A percentile compares a stretch with the other conserved stretches of the same genome.
Evolutionary conservation across 352 stramenopile species (phyloP).

Genomic region (Aphanomyces stellatus): DNA sequence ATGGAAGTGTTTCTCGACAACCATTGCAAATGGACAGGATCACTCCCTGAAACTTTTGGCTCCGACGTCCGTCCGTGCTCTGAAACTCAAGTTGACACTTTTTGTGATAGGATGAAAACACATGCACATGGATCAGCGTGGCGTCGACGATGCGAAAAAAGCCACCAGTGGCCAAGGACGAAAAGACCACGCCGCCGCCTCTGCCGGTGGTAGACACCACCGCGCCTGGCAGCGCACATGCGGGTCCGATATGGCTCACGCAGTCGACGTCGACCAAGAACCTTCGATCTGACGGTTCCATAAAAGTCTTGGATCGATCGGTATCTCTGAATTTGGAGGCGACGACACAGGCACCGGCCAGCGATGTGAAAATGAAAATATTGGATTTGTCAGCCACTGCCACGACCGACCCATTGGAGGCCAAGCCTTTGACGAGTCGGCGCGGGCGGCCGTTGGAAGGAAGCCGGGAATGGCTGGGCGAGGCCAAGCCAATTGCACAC

Average conservation of each 20-base stretch:
- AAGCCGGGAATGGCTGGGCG: background rate
- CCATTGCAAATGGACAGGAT: conserved; percentile 66
- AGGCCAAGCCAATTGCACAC: no score
- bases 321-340: no score
- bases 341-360: no score
- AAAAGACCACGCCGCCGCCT: no score
- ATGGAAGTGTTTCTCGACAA: conserved; percentile 52
- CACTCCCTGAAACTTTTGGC: conserved; percentile 57
- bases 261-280: background rate
- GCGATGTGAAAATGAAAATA: no score
- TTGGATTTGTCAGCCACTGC: no score
- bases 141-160: conserved; percentile 28
- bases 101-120: conserved; percentile 33
- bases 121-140: conserved; percentile 63
- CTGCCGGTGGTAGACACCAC: background rate
- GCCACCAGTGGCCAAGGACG: conserved; percentile 23
- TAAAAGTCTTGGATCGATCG: no score
- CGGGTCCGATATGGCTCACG: background rate
- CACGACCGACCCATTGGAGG: no score
- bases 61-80: conserved; percentile 22
- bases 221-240: no score
- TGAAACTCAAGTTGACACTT: background rate
- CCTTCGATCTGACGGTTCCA: no score
- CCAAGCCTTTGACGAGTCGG: background rate
- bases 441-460: background rate